These are phyloP conservation scores for Calycina herbarum DNA, from an alignment of 2,329 filamentous ascomycete species.

Conservation along the genomic window DNA sequence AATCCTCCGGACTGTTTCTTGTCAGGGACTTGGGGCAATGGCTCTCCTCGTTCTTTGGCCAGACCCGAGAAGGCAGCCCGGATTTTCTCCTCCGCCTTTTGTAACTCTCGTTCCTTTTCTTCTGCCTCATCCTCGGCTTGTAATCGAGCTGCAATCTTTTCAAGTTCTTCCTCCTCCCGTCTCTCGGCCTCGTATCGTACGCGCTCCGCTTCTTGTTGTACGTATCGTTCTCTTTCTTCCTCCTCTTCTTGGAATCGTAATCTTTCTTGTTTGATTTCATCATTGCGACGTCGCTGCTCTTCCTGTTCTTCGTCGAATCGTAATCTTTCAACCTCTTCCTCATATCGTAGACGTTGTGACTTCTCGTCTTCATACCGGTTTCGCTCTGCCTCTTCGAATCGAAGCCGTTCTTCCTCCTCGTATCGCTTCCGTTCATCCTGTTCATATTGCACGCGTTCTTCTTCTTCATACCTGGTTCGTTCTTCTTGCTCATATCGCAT, in stretches of 20 bases:
- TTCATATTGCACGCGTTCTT: neutral
- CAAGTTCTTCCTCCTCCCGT: neutral
- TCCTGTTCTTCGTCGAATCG: constrained; percentile 4
- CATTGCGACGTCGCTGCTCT: constrained; percentile 4
- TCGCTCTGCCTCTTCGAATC: neutral
- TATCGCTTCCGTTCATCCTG: neutral
- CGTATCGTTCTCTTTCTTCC: neutral
- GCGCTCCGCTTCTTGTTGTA: constrained; percentile 4
- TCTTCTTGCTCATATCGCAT: neutral
- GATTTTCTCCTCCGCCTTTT: constrained; percentile 17
- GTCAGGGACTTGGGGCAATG: neutral
- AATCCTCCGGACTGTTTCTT: neutral
- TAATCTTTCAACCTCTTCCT: constrained; percentile 6
- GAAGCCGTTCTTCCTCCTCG: neutral
- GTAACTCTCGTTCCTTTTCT: constrained; percentile 9
- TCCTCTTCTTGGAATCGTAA: constrained; percentile 1
- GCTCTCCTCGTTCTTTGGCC: constrained; percentile 9
- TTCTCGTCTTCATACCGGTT: neutral
- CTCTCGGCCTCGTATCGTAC: neutral
- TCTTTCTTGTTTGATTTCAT: constrained; percentile 7
- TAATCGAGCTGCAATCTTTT: constrained; percentile 2
- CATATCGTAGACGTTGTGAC: neutral
- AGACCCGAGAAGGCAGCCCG: constrained; percentile 15
- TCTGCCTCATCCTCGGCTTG: constrained; percentile 10
- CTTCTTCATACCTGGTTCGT: neutral